Evolutionary conservation across 768 basidiomycete genomes (phyloP), one percentile per base, ranked within the genome.

Genomic region (Aureoboletus auriporus): DNA sequence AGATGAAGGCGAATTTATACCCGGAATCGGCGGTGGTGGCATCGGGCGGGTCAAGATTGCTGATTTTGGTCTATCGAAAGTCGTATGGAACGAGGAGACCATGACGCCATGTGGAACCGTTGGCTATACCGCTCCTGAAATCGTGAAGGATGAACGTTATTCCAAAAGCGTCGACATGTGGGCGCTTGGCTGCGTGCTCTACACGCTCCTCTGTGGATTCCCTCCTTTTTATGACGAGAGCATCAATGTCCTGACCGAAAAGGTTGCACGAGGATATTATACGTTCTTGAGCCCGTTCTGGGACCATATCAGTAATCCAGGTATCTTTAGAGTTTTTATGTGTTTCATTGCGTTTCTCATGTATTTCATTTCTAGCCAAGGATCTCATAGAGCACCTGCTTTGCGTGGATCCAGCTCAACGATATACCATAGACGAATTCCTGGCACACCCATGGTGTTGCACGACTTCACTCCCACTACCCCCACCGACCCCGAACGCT

Each of bases 31-130:
- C 7, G 94, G 96, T 9, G 96, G 96, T 8, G 96, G 95, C 17
- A 99, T 99, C 54, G 96, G 96, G 7, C 83, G 84, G 35, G 93
- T 99, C 67, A 99, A 98, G 75, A 96, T 99, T 51, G 96, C 96
- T 50, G 96, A 99, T 67, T 99, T 99, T 62, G 96, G 96, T 30
- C 75, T 99, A 40, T 89, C 86, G 53, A 99, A 99, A 71, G 86
- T 98, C 46, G 92, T 99, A 5, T 99, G 96, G 96, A 88, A 95
- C 64, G 96, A 98, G 63, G 86, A 97, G 64, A 99, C 96, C 6
- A 94, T 91, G 89, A 99, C 96, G 12, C 96, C 96, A 17, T 99
- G 96, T 61, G 96, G 96, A n/a, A 99, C 96, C 3, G 95, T 99
- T 29, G 96, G 96, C 17, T 99, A 99, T 69, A 99, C 96, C 3